Conservation (phyloP, 768 basidiomycete species). For the Amanita rubescens region DNA sequence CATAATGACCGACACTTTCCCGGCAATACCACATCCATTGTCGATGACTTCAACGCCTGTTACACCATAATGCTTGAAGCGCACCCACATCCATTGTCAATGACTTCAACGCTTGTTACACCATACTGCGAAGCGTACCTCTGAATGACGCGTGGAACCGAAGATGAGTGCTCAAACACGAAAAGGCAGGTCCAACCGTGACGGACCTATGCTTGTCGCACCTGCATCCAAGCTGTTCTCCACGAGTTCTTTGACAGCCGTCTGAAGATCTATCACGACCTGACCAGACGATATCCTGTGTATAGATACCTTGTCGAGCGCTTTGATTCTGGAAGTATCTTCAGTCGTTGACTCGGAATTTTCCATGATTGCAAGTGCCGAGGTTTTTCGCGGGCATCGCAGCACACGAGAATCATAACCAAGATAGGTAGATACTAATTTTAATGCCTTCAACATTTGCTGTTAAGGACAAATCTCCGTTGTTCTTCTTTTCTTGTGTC, state of each 20-base stretch:
- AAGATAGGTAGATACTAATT: too few relatives aligned
- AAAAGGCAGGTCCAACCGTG: background rate
- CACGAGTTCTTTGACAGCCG: conserved; percentile 91
- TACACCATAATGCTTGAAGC: conserved; percentile 86
- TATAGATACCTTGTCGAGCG: conserved; percentile 71
- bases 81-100: conserved; percentile 94
- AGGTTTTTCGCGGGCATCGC: too few relatives aligned
- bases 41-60: conserved; percentile 83
- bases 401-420: too few relatives aligned
- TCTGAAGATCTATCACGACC: conserved; percentile 89
- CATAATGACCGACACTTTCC: too few relatives aligned
- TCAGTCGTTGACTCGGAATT: background rate
- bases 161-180: background rate
- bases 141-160: conserved; percentile 28
- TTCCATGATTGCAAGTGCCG: too few relatives aligned
- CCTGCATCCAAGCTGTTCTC: conserved; percentile 96
- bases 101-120: conserved; percentile 71
- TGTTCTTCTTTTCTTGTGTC: too few relatives aligned
- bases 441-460: too few relatives aligned
- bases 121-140: conserved; percentile 87
- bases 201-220: conserved; percentile 76
- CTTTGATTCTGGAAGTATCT: conserved; percentile 26
- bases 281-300: conserved; percentile 93
- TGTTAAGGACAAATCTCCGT: too few relatives aligned
- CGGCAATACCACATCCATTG: conserved; percentile 82